These are phyloP conservation scores for Schizophyllum commune DNA, from an alignment of 1,284 basidiomycete species.

Conservation along the genomic window DNA sequence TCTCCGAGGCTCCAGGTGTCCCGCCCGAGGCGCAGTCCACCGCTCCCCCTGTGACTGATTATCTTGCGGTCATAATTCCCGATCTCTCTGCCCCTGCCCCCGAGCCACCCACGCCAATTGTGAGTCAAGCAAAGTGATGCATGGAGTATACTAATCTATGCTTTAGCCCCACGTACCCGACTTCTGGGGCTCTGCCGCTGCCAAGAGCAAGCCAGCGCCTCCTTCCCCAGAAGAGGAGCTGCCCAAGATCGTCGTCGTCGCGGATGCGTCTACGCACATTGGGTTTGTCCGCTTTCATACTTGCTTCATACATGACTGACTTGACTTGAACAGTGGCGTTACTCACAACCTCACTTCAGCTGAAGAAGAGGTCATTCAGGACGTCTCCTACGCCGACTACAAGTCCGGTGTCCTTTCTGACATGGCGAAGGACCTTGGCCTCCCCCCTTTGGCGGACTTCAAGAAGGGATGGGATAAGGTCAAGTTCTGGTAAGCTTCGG, in stretches of 20 bases:
- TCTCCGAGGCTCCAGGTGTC: constrained; percentile 28
- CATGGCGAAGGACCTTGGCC: constrained; percentile 35
- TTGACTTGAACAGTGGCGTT: neutral
- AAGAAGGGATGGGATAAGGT: neutral
- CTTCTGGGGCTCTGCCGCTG: constrained; percentile 55
- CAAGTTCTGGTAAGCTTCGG: neutral
- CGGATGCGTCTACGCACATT: constrained; percentile 31
- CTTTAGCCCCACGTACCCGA: constrained; percentile 66
- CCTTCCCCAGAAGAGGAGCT: constrained; percentile 21
- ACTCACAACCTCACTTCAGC: neutral
- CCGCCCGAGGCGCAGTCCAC: constrained; percentile 22
- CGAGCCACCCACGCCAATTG: constrained; percentile 47
- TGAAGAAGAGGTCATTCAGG: neutral
- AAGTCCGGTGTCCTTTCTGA: constrained; percentile 33
- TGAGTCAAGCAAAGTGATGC: constrained; percentile 27
- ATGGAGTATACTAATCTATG: neutral
- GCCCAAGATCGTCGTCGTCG: constrained; percentile 70
- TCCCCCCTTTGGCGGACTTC: constrained; percentile 21
- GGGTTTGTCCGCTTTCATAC: neutral
- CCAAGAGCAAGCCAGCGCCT: constrained; percentile 20
- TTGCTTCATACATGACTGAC: neutral
- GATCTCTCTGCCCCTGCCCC: constrained; percentile 37
- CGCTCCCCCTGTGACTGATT: constrained; percentile 16
- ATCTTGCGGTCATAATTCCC: constrained; percentile 49
- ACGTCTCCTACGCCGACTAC: neutral